Evolutionary conservation across 805 yeast genomes (phyloP), one percentile per base, ranked within the genome.

Genomic region (Zygosaccharomyces lentus): DNA sequence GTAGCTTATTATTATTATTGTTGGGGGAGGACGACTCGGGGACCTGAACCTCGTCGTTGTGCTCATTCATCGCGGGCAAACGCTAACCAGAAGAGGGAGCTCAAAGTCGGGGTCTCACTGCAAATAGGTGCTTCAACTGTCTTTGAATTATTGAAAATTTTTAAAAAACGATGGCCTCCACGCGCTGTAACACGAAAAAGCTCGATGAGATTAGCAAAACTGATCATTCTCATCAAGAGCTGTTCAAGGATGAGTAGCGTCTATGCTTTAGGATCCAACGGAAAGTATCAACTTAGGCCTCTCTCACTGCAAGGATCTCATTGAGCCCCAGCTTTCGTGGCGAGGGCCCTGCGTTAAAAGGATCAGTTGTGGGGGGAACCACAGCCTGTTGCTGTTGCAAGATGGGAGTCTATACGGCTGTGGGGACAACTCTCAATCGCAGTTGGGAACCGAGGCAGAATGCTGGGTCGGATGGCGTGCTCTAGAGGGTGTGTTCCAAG

Each of bases 341-440:
- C 46, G 32, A 4, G 29, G 46, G 15, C 48, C 34, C 37, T 47
- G 42, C n/a, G 74, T 81, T 0, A 44, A 58, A 40, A 69, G 71
- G 52, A 69, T 89, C 9, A 75, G 72, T 0, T 80, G 89, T 55
- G 97, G 96, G 3, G 97, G 98, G 0, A 90, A 90, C 55, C 97
- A 91, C 61, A 82, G 95, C 0, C 55, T 87, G 13, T 50, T 87
- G 2, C 60, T 88, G 6, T 61, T 76, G 9, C 68, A 64, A 1
- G 65, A 72, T 38, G 91, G 91, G 1, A 60, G 65, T 0, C 61
- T 82, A 1, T 81, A 64, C 51, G 76, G 76, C 0, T 54, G 78
- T 41, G 97, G 97, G 1, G 78, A 71, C 45, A 82, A 81, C 54
- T 43, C 65, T 0, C 44, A 51, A 34, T 81, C 84, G 1, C 89